Evolutionary conservation across 768 basidiomycete species (phyloP).

Genomic region (Lentinula sp.): DNA sequence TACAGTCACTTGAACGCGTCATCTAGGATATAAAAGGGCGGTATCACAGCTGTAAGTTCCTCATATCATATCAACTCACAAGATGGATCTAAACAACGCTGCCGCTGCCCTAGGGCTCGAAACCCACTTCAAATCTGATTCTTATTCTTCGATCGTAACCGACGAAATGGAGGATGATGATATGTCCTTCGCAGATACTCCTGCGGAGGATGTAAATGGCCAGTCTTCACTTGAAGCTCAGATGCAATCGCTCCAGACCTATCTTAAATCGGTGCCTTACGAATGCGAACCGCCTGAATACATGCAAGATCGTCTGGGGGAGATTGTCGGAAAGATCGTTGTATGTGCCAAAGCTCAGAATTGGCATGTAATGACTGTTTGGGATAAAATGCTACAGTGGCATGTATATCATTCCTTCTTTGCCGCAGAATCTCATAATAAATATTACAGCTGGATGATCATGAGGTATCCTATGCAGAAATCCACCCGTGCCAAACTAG

Average conservation of each 20-base stretch:
- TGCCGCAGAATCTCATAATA: neutral
- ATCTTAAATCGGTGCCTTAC: constrained; percentile 68
- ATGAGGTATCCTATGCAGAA: constrained; percentile 77
- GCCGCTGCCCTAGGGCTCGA: constrained; percentile 14
- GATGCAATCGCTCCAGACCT: constrained; percentile 53
- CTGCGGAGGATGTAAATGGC: constrained; percentile 30
- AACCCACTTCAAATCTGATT: constrained; percentile 2
- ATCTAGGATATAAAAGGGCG: constrained; percentile 2
- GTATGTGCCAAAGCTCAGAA: constrained; percentile 71
- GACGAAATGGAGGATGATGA: constrained; percentile 56
- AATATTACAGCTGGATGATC: constrained; percentile 58
- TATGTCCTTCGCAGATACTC: constrained; percentile 32
- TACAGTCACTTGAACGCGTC: constrained; percentile 7
- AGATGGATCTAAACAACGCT: neutral
- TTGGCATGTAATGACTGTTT: constrained; percentile 67
- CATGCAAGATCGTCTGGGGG: constrained; percentile 66
- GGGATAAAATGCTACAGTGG: constrained; percentile 82
- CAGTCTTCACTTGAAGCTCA: constrained; percentile 50
- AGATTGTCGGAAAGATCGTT: constrained; percentile 62
- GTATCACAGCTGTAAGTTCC: neutral
- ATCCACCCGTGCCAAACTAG: constrained; percentile 64
- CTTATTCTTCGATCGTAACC: constrained; percentile 8
- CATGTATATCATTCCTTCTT: constrained; percentile 21
- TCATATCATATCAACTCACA: neutral
- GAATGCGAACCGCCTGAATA: constrained; percentile 63